phyloP scores from a whole-genome alignment of 2,329 filamentous ascomycete species.

The Colletotrichum agaves region DNA sequence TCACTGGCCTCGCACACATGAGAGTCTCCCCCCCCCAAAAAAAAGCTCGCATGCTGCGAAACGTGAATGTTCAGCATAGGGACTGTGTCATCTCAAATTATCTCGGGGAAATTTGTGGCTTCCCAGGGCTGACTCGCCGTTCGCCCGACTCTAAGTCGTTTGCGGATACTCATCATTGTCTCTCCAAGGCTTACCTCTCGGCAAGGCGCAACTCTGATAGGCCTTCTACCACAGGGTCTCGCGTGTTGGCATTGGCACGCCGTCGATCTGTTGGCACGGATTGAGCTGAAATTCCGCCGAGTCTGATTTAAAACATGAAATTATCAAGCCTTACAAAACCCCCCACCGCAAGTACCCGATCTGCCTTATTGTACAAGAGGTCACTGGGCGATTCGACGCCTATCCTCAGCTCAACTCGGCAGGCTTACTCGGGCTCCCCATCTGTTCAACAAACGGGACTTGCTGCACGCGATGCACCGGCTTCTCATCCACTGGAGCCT shows the following conservation, averaged over 20 bases:
- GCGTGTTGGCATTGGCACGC: no score
- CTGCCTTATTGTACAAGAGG: neutral
- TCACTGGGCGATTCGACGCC: neutral
- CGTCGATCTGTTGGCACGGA: no score
- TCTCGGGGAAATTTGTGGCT: neutral
- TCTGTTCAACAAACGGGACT: neutral
- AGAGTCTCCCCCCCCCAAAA: no score
- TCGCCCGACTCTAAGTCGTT: neutral
- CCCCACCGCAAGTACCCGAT: neutral
- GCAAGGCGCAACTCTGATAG: neutral
- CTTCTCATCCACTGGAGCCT: neutral
- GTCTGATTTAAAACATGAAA: no score
- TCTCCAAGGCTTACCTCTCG: neutral
- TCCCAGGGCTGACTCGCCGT: neutral
- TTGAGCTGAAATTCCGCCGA: no score
- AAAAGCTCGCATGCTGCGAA: no score
- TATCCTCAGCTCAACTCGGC: slow-evolving; percentile 14
- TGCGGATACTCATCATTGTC: no score
- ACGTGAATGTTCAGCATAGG: neutral
- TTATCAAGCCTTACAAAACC: no score
- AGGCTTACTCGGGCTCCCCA: slow-evolving; percentile 20
- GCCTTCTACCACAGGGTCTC: no score
- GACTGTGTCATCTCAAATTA: neutral
- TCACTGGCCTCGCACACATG: no score
- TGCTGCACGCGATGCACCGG: neutral